A percentile compares a stretch with the other conserved stretches of the same genome.
Conservation (phyloP, 2,329 filamentous ascomycete genomes). For the Coniochaeta sp. region DNA sequence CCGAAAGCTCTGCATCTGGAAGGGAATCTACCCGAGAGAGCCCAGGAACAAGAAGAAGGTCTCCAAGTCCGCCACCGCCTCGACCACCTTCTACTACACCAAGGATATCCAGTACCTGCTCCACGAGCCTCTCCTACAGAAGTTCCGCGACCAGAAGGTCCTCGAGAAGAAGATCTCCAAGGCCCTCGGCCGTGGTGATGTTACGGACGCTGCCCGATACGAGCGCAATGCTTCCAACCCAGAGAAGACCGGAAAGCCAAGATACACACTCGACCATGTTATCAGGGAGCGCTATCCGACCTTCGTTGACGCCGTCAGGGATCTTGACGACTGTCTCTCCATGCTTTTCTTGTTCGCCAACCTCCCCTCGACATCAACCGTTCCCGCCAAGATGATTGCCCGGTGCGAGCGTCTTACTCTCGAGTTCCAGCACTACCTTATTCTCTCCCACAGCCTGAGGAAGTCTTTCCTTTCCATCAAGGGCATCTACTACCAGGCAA, state of each 20-base stretch:
- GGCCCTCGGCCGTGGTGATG: constrained; percentile 86
- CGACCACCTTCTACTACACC: constrained; percentile 85
- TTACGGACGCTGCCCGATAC: constrained; percentile 77
- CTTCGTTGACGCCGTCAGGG: constrained; percentile 87
- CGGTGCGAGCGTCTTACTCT: constrained; percentile 87
- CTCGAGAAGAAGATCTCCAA: constrained; percentile 96
- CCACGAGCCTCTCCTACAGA: constrained; percentile 87
- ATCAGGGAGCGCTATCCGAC: constrained; percentile 98
- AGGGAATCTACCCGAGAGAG: constrained; percentile 97
- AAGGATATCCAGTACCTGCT: constrained; percentile 98
- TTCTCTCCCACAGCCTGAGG: constrained; percentile 80
- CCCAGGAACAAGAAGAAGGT: constrained; percentile 96
- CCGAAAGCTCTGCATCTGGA: constrained; percentile 97
- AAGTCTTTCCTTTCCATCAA: constrained; percentile 99
- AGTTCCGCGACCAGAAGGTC: constrained; percentile 95
- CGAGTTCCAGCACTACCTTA: constrained; percentile 98
- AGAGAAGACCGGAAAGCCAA: constrained; percentile 84
- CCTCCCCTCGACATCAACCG: constrained; percentile 79
- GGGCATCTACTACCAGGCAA: constrained; percentile 98
- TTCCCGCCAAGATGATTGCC: constrained; percentile 92
- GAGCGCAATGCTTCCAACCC: constrained; percentile 81
- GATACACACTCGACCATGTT: constrained; percentile 90
- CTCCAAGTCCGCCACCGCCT: constrained; percentile 80
- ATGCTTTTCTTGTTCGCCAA: constrained; percentile 98
- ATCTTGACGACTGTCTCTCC: constrained; percentile 92